phyloP scores from a whole-genome alignment of 1,284 basidiomycete genomes.

The Fistulina hepatica region DNA sequence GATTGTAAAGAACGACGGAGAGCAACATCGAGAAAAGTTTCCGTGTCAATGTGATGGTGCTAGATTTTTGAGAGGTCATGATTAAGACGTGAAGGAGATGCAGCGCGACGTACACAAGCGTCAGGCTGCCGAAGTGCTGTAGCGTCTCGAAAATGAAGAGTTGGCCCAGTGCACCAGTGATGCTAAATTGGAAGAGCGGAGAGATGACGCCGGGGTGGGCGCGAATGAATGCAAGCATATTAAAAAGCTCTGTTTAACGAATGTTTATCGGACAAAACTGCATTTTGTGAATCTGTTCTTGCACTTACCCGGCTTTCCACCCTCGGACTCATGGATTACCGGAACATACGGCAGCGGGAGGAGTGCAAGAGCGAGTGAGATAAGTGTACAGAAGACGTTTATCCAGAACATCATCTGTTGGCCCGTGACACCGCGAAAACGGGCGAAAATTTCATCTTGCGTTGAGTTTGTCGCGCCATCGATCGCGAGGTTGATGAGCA shows the following conservation, averaged over 20 bases:
- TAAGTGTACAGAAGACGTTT: constrained; percentile 70
- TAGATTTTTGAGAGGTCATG: constrained; percentile 6
- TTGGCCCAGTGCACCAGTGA: constrained; percentile 90
- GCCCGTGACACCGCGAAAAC: constrained; percentile 62
- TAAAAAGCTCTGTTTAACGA: constrained; percentile 60
- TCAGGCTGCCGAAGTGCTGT: constrained; percentile 90
- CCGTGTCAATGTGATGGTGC: constrained; percentile 88
- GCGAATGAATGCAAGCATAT: constrained; percentile 66
- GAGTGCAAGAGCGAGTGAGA: constrained; percentile 56
- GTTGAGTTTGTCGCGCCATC: constrained; percentile 97
- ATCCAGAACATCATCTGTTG: constrained; percentile 99
- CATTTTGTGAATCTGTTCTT: no score
- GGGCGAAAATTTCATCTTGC: constrained; percentile 91
- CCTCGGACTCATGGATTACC: constrained; percentile 54
- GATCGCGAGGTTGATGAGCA: constrained; percentile 78
- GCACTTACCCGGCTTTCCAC: no score
- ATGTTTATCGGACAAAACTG: no score
- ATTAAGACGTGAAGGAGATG: constrained; percentile 1
- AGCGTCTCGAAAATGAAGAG: constrained; percentile 98
- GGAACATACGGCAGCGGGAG: constrained; percentile 68
- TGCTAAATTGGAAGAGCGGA: constrained; percentile 78
- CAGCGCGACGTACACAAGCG: constrained; percentile 62
- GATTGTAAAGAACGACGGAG: constrained; percentile 88
- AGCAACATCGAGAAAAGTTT: constrained; percentile 98
- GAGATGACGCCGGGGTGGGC: constrained; percentile 70